These are phyloP conservation scores for Debaryomyces robertsiae DNA, from an alignment of 1,139 yeast species.

Conservation along the genomic window DNA sequence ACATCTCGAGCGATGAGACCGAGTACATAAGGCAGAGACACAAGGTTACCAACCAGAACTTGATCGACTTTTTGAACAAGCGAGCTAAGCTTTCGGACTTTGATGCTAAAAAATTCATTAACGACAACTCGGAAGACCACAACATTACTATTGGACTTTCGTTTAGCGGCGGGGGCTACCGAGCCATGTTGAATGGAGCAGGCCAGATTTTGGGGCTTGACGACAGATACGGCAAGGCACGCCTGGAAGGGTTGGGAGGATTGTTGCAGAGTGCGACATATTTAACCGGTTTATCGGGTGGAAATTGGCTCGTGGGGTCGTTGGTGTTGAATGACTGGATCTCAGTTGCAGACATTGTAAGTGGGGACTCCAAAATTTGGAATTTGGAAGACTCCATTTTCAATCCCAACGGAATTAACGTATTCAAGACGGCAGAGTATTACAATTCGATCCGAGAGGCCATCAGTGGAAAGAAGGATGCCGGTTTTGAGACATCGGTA, in stretches of 20 bases:
- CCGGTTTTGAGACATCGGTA: conserved; percentile 40
- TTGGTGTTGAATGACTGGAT: conserved; percentile 41
- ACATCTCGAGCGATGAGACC: conserved; percentile 29
- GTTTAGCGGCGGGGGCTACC: conserved; percentile 50
- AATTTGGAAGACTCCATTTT: conserved; percentile 41
- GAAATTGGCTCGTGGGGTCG: conserved; percentile 47
- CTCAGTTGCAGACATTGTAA: conserved; percentile 38
- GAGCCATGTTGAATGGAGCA: conserved; percentile 50
- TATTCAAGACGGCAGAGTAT: conserved; percentile 36
- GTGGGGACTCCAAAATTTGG: conserved; percentile 36
- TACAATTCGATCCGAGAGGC: conserved; percentile 32
- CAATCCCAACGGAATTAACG: conserved; percentile 41
- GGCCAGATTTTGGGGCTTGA: conserved; percentile 44
- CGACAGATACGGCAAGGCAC: conserved; percentile 28
- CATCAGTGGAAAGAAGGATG: conserved; percentile 33
- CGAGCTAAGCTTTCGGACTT: conserved; percentile 38
- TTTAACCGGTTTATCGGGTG: conserved; percentile 47
- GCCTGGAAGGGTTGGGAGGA: conserved; percentile 39
- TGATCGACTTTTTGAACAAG: conserved; percentile 32
- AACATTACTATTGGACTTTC: conserved; percentile 46
- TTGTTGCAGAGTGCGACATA: conserved; percentile 42
- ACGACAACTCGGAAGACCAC: conserved; percentile 25
- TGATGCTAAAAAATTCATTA: conserved; percentile 34
- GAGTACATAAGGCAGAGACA: conserved; percentile 32
- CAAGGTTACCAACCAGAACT: conserved; percentile 33